These are phyloP conservation scores for Fonsecaea multimorphosa DNA, from an alignment of 2,329 filamentous ascomycete species.

Conservation along the genomic window DNA sequence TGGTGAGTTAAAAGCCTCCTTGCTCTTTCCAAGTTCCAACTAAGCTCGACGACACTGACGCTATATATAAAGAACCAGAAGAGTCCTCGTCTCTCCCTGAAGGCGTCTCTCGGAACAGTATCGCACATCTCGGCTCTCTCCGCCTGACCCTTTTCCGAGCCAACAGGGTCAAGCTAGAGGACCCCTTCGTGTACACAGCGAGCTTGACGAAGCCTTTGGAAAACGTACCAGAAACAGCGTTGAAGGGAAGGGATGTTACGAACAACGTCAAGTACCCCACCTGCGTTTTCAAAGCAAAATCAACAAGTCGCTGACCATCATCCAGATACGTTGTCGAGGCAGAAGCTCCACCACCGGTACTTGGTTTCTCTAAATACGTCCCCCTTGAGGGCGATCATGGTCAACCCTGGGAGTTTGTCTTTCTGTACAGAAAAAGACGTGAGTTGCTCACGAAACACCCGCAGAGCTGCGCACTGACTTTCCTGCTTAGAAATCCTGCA, in stretches of 20 bases:
- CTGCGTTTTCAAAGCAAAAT: background rate
- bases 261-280: conserved; percentile 10
- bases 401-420: conserved; percentile 13
- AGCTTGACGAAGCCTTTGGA: conserved; percentile 19
- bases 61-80: background rate
- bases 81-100: background rate
- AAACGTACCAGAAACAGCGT: conserved; percentile 62
- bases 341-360: background rate
- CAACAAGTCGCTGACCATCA: background rate
- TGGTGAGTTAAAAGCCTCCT: background rate
- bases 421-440: conserved; percentile 26
- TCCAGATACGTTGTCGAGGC: background rate
- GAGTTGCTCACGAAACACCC: background rate
- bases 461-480: conserved; percentile 5
- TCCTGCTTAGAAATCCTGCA: conserved; percentile 23
- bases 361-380: background rate
- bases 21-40: background rate
- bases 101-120: background rate
- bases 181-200: background rate
- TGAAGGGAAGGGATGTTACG: conserved; percentile 9
- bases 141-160: conserved; percentile 2
- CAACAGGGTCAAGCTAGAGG: background rate
- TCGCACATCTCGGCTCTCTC: background rate
- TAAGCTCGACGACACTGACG: background rate
- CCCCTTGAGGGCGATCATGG: background rate